Conservation (phyloP, 2,329 filamentous ascomycete genomes). For the Penicillium psychrosexuale region DNA sequence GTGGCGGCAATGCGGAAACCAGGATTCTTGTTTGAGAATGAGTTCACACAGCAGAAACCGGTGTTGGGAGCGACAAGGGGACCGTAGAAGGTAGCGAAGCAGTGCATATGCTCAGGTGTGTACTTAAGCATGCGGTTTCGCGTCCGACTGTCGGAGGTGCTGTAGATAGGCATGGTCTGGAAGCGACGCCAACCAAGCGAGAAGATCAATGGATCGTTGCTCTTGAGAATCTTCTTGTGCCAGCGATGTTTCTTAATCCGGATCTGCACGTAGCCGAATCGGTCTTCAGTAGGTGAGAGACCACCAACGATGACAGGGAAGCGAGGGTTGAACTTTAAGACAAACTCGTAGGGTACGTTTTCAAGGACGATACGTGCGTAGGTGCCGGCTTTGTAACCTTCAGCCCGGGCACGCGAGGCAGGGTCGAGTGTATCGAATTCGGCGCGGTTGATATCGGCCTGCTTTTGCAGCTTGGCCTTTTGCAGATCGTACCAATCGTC, state of each 20-base stretch:
- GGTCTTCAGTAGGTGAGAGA: constrained; percentile 87
- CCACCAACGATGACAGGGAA: constrained; percentile 87
- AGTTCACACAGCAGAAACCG: constrained; percentile 90
- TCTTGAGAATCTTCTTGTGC: constrained; percentile 99
- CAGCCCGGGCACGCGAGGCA: constrained; percentile 74
- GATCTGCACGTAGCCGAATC: constrained; percentile 92
- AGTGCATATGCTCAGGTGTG: constrained; percentile 99
- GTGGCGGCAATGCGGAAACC: constrained; percentile 94
- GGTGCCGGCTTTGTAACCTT: constrained; percentile 87
- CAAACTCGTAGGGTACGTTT: constrained; percentile 86
- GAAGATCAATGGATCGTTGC: constrained; percentile 94
- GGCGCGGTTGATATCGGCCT: constrained; percentile 91
- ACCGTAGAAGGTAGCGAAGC: constrained; percentile 92
- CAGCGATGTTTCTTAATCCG: constrained; percentile 96
- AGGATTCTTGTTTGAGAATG: constrained; percentile 75
- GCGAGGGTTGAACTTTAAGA: constrained; percentile 73
- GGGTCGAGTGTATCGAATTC: constrained; percentile 89
- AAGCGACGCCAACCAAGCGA: constrained; percentile 95
- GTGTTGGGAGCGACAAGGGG: constrained; percentile 94
- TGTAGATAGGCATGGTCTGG: constrained; percentile 89
- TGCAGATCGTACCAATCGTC: constrained; percentile 99
- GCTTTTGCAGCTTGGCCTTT: constrained; percentile 91
- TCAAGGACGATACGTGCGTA: constrained; percentile 91
- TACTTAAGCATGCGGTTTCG: constrained; percentile 98
- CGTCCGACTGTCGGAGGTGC: constrained; percentile 87